A percentile compares a stretch with the other conserved stretches of the same genome.
Evolutionary conservation across 495 filamentous ascomycete species (phyloP).

Genomic region (Penicillium egyptiacum): DNA sequence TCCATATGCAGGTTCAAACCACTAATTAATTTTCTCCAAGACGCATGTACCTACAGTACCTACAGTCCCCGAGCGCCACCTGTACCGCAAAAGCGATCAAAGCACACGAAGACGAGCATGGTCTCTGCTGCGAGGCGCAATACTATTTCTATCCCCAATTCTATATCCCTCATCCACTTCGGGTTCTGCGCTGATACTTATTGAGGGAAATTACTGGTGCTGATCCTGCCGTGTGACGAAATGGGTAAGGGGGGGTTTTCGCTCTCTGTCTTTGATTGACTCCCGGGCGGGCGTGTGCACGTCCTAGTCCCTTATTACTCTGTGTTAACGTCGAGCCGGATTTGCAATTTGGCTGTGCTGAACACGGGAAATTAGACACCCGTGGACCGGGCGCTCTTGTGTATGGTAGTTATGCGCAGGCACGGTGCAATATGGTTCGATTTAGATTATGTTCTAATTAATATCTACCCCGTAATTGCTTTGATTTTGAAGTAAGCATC

Average conservation of each 20-base stretch:
- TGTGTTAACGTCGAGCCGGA: slow-evolving; percentile 21
- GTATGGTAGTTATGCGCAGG: not conserved
- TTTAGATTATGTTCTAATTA: not conserved
- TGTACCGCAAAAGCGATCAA: slow-evolving; percentile 12
- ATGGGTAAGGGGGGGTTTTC: slow-evolving; percentile 11
- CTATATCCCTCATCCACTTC: not conserved
- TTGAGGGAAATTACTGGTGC: slow-evolving; percentile 4
- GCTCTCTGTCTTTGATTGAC: slow-evolving; percentile 2
- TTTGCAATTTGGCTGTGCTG: slow-evolving; percentile 12
- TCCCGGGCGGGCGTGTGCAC: slow-evolving; percentile 15
- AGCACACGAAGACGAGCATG: slow-evolving; percentile 11
- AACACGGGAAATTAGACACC: not conserved
- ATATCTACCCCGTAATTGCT: not conserved
- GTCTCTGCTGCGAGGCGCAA: slow-evolving; percentile 1
- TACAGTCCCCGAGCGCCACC: slow-evolving; percentile 12
- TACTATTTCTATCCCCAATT: not conserved
- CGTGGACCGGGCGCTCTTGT: not conserved
- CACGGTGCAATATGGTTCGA: slow-evolving; percentile 4
- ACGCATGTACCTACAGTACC: slow-evolving; percentile 5
- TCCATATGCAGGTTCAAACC: not conserved
- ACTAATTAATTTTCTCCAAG: not conserved
- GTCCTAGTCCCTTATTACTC: slow-evolving; percentile 19
- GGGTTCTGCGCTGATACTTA: slow-evolving; percentile 15
- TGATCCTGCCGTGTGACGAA: slow-evolving; percentile 22
- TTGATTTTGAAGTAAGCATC: no score